Base-by-base conservation (phyloP, 2,329 filamentous ascomycete genomes). In the Corniculantispora saksenae region DNA sequence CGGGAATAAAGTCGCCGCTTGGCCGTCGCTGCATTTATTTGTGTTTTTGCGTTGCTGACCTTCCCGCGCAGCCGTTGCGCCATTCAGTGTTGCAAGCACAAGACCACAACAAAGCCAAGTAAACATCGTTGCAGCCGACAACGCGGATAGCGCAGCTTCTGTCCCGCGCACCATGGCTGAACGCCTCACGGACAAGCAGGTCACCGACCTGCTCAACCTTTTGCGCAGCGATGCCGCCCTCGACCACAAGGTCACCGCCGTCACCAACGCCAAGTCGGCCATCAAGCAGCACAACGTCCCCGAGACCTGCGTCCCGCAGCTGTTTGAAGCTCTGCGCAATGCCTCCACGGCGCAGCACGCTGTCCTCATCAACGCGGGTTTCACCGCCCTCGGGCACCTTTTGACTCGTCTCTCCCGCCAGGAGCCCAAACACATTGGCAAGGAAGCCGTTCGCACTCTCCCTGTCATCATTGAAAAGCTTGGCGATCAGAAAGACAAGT, bases 241-340 rank as follows among this genome's bases (percentile, higher is more conserved):
- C 71, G 91, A 94, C 72, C 79, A 83, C 60, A 93, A 93, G 75
- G 84, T 93, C 68, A 82, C 87, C 69, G 85, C 86, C 62, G 86
- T 97, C 71, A 91, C 88, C 66, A 84, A 82, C 72, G 82, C 94
- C 78, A 97, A 97, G 79, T 93, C 91, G 51, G 87, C 89, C 76
- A 97, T 97, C 83, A 97, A 97, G 78, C 93, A 97, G 78, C 90
- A 91, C 75, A 93, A 93, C 80, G 92, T 97, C 54, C 92, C 93
- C 67, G 92, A 96, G 69, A 78, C 79, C 63, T 86, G 84, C 72
- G 86, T 96, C 71, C 79, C 87, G 29, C 83, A 87, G 65, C 87
- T 97, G 68, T 96, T 97, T 78, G 93, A 97, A 67, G 91, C 90
- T 68, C 83, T 96, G 72, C 90, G 90, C 68, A 80, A 88, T 61